These are phyloP conservation scores for Cucumis cinereus DNA, from an alignment of 306 rosid species.

Conservation along the genomic window DNA sequence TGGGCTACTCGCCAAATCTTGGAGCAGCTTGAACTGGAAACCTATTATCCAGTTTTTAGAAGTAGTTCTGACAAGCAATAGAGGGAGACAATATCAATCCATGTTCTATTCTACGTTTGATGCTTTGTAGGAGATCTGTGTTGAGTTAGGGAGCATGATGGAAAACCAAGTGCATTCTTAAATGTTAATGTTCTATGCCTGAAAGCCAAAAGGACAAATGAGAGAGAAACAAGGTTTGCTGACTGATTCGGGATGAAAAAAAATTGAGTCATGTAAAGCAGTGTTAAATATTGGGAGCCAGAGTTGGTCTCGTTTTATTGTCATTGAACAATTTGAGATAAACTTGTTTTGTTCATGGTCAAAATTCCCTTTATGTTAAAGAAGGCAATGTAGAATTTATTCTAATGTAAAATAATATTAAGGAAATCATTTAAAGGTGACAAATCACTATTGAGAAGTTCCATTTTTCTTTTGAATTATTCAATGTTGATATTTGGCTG, in stretches of 20 bases:
- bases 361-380: neutral
- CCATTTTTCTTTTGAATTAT: neutral
- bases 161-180: neutral
- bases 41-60: slow-evolving; percentile 55
- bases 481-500: neutral
- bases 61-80: neutral
- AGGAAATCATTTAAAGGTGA: neutral
- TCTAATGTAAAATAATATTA: neutral
- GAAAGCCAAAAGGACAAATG: neutral
- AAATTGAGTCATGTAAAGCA: neutral
- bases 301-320: neutral
- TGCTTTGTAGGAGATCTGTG: neutral
- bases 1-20: slow-evolving; percentile 63
- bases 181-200: neutral
- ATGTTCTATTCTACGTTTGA: neutral
- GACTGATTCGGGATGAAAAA: neutral
- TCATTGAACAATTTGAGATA: neutral
- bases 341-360: neutral
- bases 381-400: neutral
- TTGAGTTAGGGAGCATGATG: neutral
- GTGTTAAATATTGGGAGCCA: neutral
- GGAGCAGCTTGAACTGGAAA: slow-evolving; percentile 55
- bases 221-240: neutral
- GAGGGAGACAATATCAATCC: neutral
- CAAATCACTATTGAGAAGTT: neutral